Evolutionary conservation across 345 rosid species (phyloP).

Genomic region (Kernera saxatilis): DNA sequence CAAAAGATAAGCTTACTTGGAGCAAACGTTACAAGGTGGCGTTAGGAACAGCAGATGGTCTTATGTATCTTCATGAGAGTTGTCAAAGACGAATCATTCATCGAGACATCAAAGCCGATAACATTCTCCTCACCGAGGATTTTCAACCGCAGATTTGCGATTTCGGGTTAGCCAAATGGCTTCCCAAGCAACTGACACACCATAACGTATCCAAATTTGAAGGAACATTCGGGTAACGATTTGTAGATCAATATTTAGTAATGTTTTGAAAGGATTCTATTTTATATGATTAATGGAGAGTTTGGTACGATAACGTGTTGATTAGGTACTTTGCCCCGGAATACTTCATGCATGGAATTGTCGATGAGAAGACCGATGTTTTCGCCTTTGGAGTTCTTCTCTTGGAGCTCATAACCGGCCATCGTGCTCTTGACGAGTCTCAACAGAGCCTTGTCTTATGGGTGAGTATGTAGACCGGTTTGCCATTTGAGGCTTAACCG

Average conservation of each 20-base stretch:
- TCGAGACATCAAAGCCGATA: conserved; percentile 92
- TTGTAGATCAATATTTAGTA: not conserved
- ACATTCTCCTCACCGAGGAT: conserved; percentile 81
- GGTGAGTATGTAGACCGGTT: conserved; percentile 39
- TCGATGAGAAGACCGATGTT: conserved; percentile 90
- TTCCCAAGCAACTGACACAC: conserved; percentile 76
- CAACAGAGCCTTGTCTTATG: conserved; percentile 73
- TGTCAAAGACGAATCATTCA: conserved; percentile 89
- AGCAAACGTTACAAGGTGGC: conserved; percentile 77
- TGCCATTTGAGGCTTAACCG: conserved; percentile 2
- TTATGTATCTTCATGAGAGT: conserved; percentile 76
- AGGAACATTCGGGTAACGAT: conserved; percentile 83
- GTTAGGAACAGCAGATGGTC: conserved; percentile 76
- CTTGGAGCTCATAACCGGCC: conserved; percentile 83
- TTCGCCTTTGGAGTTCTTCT: conserved; percentile 87
- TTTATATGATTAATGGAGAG: not conserved
- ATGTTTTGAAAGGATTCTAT: not conserved
- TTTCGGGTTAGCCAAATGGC: conserved; percentile 96
- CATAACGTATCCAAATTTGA: conserved; percentile 84
- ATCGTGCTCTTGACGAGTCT: conserved; percentile 59
- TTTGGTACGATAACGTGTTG: conserved; percentile 2
- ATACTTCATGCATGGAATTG: conserved; percentile 89
- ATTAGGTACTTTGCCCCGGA: conserved; percentile 91
- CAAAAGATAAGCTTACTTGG: conserved; percentile 59
- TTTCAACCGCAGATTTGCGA: conserved; percentile 95